Evolutionary conservation across 2,329 filamentous ascomycete species (phyloP).

Genomic region (Colletotrichum sp.): DNA sequence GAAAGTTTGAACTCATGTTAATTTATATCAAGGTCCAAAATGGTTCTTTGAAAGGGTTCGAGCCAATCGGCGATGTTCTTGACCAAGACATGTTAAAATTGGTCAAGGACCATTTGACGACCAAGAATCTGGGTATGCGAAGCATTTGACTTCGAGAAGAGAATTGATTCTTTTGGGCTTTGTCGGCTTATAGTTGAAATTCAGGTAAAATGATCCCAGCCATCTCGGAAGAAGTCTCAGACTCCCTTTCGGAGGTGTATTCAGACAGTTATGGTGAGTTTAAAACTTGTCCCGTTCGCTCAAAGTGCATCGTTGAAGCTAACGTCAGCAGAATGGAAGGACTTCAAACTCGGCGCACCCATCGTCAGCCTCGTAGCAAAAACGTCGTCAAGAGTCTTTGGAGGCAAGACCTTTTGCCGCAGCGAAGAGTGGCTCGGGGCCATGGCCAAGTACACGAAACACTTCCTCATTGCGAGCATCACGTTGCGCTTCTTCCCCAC

Average conservation of each 20-base stretch:
- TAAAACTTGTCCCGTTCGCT: rapidly evolving
- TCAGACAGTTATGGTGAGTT: not conserved
- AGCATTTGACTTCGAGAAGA: too few species aligned
- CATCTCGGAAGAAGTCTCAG: not conserved
- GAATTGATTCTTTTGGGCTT: too few species aligned
- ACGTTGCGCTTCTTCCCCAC: not conserved
- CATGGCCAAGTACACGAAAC: not conserved
- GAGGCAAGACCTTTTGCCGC: not conserved
- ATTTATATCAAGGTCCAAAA: not conserved
- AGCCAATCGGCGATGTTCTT: not conserved
- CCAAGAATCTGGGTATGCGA: not conserved
- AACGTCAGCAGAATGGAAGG: not conserved
- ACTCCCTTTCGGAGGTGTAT: not conserved
- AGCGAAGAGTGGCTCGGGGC: not conserved
- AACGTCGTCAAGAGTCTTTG: not conserved
- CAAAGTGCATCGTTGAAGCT: not conserved
- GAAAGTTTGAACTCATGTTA: not conserved
- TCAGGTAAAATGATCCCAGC: not conserved
- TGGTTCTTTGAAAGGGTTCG: not conserved
- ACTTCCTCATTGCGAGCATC: not conserved
- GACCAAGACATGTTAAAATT: not conserved
- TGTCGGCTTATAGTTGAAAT: not conserved
- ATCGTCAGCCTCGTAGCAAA: not conserved
- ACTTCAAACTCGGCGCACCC: not conserved
- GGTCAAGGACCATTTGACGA: not conserved